Base-by-base conservation (phyloP, 371 early-diverging fungal species). In the Mucor irregularis region DNA sequence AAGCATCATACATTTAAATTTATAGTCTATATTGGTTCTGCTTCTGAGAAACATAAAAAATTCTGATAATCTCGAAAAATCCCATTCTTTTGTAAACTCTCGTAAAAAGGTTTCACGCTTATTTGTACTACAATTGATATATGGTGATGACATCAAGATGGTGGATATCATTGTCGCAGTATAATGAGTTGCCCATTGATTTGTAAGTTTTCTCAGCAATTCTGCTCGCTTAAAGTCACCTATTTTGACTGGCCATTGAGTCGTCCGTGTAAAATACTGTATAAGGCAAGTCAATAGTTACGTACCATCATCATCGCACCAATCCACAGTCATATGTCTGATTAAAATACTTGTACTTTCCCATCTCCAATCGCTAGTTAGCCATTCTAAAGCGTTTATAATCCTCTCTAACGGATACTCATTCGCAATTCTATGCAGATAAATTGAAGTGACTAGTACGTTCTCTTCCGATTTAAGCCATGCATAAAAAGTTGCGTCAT, bases 401-500 rank as follows among this genome's bases (percentile, higher is more conserved):
- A 86, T 87, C 45, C 87, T 77, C 31, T 77, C 84, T 40, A 86
- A 66, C 28, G 85, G 82, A 61, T 87, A 89, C 59, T 89, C 87
- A 53, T 86, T 86, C 19, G 88, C 86, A 38, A 89, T 84, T 50
- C 89, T 78, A 58, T 86, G 87, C 22, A 89, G 67, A 53, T 87
- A 87, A 53, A 79, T 76, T 9, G 88, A 78, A 5, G 85, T 86
- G 9, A 85, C 85, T 10, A 81, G 66, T 19, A 87, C 87, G 58
- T 89, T 89, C 46, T 84, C 88, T 68, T 89, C 89, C 40, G 76
- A 80, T 58, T 84, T 80, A 2, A 89, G 73, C 89, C 89, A 89
- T 21, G 80, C 73, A 69, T 85, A 82, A 69, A 89, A 89, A 5
- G 87, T 77, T 38, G 89, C 88, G 45, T 87, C 89, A 56, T 87